Conservation (phyloP, 1,139 yeast species). For the Taphrina pruni region DNA sequence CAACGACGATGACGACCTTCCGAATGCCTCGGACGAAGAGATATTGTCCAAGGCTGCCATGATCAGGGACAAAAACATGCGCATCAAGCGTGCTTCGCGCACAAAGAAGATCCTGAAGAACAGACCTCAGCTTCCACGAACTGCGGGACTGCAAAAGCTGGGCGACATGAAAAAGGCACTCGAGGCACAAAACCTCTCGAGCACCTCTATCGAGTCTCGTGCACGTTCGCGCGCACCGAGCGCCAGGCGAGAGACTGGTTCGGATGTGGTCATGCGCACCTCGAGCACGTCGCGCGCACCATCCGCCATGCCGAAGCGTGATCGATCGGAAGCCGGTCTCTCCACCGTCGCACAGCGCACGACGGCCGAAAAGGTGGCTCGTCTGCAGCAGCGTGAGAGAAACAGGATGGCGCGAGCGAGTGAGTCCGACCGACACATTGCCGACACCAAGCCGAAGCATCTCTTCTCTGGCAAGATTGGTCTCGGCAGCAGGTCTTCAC, state of each 20-base stretch:
- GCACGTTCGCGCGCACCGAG: conserved; percentile 53
- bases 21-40: conserved; percentile 62
- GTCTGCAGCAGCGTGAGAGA: conserved; percentile 90
- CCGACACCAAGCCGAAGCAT: conserved; percentile 89
- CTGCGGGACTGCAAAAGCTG: conserved; percentile 75
- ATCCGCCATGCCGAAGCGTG: conserved; percentile 63
- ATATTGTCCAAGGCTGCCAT: conserved; percentile 88
- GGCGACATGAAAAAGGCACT: conserved; percentile 85
- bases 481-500: conserved; percentile 29
- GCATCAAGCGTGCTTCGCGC: conserved; percentile 87
- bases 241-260: conserved; percentile 64
- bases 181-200: conserved; percentile 88
- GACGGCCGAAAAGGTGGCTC: conserved; percentile 85
- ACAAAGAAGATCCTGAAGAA: conserved; percentile 79
- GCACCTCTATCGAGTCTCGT: conserved; percentile 60
- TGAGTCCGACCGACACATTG: conserved; percentile 91
- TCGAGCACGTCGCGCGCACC: conserved; percentile 54
- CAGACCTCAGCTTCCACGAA: conserved; percentile 91
- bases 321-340: conserved; percentile 86
- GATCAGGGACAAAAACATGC: conserved; percentile 94
- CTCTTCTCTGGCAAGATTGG: conserved; percentile 81
- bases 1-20: conserved; percentile 71
- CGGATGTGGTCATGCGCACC: conserved; percentile 72
- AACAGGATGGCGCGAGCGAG: conserved; percentile 91
- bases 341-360: conserved; percentile 75